Conservation (phyloP, 441 rosid species). For the Jatropha multifida region DNA sequence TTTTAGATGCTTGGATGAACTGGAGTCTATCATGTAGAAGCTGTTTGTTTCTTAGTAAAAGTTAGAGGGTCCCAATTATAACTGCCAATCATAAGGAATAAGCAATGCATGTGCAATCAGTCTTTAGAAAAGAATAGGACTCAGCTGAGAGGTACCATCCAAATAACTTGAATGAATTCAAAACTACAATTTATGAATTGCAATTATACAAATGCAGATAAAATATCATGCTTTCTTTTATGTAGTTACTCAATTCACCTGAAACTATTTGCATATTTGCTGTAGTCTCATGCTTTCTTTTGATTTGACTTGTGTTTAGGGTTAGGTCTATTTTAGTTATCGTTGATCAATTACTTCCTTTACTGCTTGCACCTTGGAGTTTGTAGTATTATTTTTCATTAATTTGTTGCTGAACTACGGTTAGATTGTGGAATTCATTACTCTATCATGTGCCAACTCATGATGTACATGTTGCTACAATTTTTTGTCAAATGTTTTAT, state of each 20-base stretch:
- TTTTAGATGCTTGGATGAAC: background rate
- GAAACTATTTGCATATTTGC: background rate
- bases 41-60: background rate
- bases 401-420: background rate
- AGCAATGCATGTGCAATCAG: background rate
- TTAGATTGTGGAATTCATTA: background rate
- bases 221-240: too few species aligned
- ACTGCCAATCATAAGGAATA: background rate
- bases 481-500: constrained; percentile 3
- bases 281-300: background rate
- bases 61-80: background rate
- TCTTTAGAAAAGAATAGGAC: background rate
- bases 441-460: background rate
- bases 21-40: background rate
- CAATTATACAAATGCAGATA: too few species aligned
- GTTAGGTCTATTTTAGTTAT: background rate
- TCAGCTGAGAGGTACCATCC: background rate
- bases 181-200: background rate
- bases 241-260: too few species aligned
- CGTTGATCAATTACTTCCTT: background rate
- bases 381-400: background rate
- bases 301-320: background rate
- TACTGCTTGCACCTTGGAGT: background rate
- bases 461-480: background rate
- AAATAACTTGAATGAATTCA: background rate